phyloP scores from a whole-genome alignment of 1,284 basidiomycete species.

The Fomitiporia mediterranea region DNA sequence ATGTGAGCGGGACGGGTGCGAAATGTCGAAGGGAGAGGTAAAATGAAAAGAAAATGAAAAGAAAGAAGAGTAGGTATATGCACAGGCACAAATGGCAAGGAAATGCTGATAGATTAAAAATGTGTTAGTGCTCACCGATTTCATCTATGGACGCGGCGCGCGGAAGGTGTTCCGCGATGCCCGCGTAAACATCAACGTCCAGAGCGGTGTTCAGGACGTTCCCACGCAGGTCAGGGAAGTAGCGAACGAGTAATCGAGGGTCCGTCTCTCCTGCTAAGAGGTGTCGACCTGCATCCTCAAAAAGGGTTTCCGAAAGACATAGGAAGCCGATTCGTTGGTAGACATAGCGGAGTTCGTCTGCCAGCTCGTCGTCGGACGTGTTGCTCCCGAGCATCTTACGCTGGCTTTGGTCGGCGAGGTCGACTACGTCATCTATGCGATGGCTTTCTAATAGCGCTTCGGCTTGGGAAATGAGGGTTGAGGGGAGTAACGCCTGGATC shows the following conservation, averaged over 20 bases:
- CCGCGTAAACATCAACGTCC: conserved; percentile 55
- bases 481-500: conserved; percentile 64
- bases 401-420: conserved; percentile 55
- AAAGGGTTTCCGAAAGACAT: conserved; percentile 65
- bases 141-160: conserved; percentile 60
- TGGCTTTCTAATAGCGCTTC: conserved; percentile 66
- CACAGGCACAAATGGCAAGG: conserved; percentile 23
- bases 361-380: conserved; percentile 19
- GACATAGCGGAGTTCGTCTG: conserved; percentile 66
- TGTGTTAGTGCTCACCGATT: conserved; percentile 56
- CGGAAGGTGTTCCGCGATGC: conserved; percentile 63
- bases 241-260: conserved; percentile 69
- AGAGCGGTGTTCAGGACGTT: conserved; percentile 47
- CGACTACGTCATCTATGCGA: conserved; percentile 58
- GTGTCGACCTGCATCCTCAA: conserved; percentile 72
- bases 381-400: conserved; percentile 50
- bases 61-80: conserved; percentile 23
- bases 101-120: conserved; percentile 21
- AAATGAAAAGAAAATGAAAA: conserved; percentile 24
- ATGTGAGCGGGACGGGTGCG: conserved; percentile 22
- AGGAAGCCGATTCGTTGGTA: conserved; percentile 76
- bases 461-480: conserved; percentile 68
- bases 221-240: conserved; percentile 68
- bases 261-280: conserved; percentile 70
- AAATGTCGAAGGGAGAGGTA: conserved; percentile 24